Evolutionary conservation across 768 basidiomycete genomes (phyloP), one percentile per base, ranked within the genome.

Genomic region (Kwoniella dejecticola): DNA sequence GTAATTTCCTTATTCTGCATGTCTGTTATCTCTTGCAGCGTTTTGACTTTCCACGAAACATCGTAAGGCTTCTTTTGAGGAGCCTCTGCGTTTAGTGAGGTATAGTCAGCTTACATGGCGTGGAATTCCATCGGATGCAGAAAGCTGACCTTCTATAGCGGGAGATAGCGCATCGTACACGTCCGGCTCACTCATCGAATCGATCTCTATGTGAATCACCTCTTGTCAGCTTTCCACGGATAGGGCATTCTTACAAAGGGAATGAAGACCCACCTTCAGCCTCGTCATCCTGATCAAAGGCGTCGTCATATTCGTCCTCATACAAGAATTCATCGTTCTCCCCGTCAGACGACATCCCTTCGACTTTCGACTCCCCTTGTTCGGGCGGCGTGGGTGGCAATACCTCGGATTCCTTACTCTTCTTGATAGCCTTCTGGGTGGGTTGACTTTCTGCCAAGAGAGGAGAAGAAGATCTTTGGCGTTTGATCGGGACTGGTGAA

Each of bases 1-100:
- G 90, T 89, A 44, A 92, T 82, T 71, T 94, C 90, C 54, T 81
- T 77, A 61, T 83, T 81, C 85, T 96, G 91, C 68, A 86, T 84
- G 66, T 83, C 85, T 82, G 89, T 87, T 53, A 99, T 86, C 23
- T 87, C 85, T 4, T 79, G 69, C 72, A 90, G 86, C 57, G 84
- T 85, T 52, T 94, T 84, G 12, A 88, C 84, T 59, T 89, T 86
- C 75, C 87, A 89, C n/a, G 90, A 87, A 42, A 96, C 85, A 71
- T 96, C 91, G 74, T 91, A 96, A 1, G 74, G 72, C 40, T 74
- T 75, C 67, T 74, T 77, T 61, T 64, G 57, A 6, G 74, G 69
- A 15, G 62, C 62, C 49, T 71, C 67, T 71, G 57, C n/a, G 29
- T 60, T 46, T 23, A 12, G 27, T 0, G 13, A 3, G n/a, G 13